These are phyloP conservation scores for Erysiphe neolycopersici DNA, from an alignment of 2,329 filamentous ascomycete genomes.

Conservation along the genomic window DNA sequence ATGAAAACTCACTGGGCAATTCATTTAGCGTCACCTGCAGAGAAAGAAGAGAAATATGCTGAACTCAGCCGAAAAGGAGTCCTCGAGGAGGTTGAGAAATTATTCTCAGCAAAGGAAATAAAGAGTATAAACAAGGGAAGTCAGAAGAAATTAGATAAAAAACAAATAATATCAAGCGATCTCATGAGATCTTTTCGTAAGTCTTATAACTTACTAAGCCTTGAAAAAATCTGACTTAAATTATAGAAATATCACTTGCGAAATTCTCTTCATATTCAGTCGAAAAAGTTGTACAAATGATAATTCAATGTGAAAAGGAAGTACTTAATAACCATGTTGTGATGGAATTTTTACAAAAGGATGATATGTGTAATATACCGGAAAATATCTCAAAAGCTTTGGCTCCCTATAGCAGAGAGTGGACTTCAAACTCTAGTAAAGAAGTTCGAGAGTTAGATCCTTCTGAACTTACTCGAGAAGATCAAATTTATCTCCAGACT, in stretches of 20 bases:
- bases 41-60: slow-evolving; percentile 83
- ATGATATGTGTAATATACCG: slow-evolving; percentile 75
- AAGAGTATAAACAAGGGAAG: slow-evolving; percentile 50
- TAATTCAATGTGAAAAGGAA: slow-evolving; percentile 81
- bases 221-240: slow-evolving; percentile 3
- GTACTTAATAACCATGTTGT: slow-evolving; percentile 74
- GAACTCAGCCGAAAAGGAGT: slow-evolving; percentile 88
- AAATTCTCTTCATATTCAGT: slow-evolving; percentile 72
- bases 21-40: slow-evolving; percentile 61
- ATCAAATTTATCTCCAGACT: slow-evolving; percentile 84
- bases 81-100: slow-evolving; percentile 85
- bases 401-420: slow-evolving; percentile 89
- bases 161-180: slow-evolving; percentile 82
- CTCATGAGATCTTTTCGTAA: slow-evolving; percentile 63
- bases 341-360: slow-evolving; percentile 88
- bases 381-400: slow-evolving; percentile 78
- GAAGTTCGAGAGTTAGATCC: slow-evolving; percentile 69
- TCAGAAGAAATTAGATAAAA: slow-evolving; percentile 69
- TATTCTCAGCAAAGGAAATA: slow-evolving; percentile 93
- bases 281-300: slow-evolving; percentile 71
- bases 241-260: slow-evolving; percentile 51
- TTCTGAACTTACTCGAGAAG: slow-evolving; percentile 65
- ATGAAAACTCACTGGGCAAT: slow-evolving; percentile 81
- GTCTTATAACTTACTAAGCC: slow-evolving; percentile 8
- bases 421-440: slow-evolving; percentile 62